Evolutionary conservation across 257 asterid genomes (phyloP).

Genomic region (Verbena officinalis): DNA sequence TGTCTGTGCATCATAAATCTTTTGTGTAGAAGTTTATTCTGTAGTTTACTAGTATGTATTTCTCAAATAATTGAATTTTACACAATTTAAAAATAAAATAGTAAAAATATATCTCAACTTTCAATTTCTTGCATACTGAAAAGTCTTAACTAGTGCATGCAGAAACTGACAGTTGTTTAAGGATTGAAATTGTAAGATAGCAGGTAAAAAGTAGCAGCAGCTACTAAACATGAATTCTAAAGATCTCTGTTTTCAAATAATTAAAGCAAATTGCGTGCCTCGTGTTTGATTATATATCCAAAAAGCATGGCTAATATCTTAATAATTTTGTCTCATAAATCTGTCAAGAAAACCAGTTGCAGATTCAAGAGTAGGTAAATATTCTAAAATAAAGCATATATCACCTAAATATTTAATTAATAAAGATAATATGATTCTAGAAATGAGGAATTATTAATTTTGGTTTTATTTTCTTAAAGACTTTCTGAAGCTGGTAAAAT

Average conservation of each 20-base stretch:
- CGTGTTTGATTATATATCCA: too few relatives aligned
- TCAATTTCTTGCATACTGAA: background rate
- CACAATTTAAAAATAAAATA: too few relatives aligned
- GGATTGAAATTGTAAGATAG: background rate
- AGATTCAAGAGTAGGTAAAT: too few relatives aligned
- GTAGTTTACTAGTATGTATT: too few relatives aligned
- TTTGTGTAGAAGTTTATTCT: too few relatives aligned
- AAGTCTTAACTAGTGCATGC: background rate
- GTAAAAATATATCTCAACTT: too few relatives aligned
- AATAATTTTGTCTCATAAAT: background rate
- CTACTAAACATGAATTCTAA: background rate
- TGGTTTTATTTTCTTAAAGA: background rate
- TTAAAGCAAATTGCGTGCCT: background rate
- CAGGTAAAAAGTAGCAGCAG: background rate
- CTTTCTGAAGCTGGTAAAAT: background rate
- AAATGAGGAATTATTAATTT: background rate
- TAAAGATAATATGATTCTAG: background rate
- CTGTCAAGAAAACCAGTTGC: background rate
- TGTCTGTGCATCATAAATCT: too few relatives aligned
- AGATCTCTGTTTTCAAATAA: background rate
- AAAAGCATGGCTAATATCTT: too few relatives aligned
- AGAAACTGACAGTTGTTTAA: slow-evolving; percentile 9
- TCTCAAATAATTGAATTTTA: too few relatives aligned
- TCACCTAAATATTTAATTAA: background rate
- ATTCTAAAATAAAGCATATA: too few relatives aligned